Conservation (phyloP, 2,329 filamentous ascomycete genomes). For the Cercospora canescens region DNA sequence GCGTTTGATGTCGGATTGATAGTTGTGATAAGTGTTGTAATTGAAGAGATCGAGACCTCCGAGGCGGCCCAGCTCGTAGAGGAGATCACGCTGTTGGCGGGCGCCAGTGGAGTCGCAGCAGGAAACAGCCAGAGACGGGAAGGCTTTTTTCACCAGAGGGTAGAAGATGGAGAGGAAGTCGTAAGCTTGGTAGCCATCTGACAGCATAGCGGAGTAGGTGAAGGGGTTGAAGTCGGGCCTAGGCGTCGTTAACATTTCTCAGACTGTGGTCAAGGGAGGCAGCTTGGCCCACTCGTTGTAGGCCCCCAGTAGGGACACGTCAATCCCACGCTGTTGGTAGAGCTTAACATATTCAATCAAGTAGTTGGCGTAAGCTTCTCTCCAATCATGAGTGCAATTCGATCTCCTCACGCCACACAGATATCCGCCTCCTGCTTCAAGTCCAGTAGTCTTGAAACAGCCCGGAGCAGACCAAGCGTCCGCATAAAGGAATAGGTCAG, state of each 20-base stretch:
- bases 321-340: not conserved
- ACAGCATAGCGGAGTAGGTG: not conserved
- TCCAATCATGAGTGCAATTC: not conserved
- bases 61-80: not conserved
- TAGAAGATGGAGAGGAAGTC: not conserved
- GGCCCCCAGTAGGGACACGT: not conserved
- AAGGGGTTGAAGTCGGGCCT: constrained; percentile 1
- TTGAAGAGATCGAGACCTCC: not conserved
- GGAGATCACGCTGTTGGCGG: not conserved
- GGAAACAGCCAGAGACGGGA: not conserved
- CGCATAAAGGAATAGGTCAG: not conserved
- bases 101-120: not conserved
- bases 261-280: not conserved
- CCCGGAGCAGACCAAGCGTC: not conserved
- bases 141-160: not conserved
- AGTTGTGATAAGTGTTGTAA: not conserved
- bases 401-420: not conserved
- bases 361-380: not conserved
- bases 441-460: not conserved
- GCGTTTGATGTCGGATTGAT: not conserved
- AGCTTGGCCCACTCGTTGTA: not conserved
- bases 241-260: not conserved
- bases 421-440: not conserved
- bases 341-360: not conserved
- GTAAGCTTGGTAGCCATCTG: not conserved